Evolutionary conservation across 2,329 filamentous ascomycete genomes (phyloP), one percentile per base, ranked within the genome.

Genomic region (Fusarium sacchari): DNA sequence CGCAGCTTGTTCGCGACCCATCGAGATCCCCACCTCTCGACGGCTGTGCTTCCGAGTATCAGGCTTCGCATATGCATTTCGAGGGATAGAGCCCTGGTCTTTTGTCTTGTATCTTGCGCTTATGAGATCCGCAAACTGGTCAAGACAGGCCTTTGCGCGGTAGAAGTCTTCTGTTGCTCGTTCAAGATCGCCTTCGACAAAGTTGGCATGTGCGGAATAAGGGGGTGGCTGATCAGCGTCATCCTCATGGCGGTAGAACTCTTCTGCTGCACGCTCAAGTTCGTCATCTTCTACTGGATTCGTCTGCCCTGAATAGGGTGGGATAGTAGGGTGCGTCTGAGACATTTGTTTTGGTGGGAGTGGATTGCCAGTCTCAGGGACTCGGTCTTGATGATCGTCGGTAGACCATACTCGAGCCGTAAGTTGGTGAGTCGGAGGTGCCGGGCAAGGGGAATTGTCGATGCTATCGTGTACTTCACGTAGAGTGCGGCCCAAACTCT

Each of bases 401-500:
- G 6, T 7, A 24, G n/a, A 11, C n/a, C 24, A 43, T 18, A 11
- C 17, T 11, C n/a, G 40, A 43, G 40, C 5, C 12, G n/a, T 8
- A 7, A 17, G 5, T 15, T 18, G 40, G 18, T 24, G 40, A 14
- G 22, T 15, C 0, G 40, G 40, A 43, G n/a, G 15, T 43, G 17
- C n/a, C 7, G 15, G 1, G 40, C 1, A 12, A 24, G n/a, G n/a
- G 24, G 40, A 6, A 15, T 18, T 43, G 6, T 18, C 4, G 3
- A 8, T 17, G 11, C 10, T 11, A 43, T 18, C 4, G 4, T 11
- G n/a, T 24, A 43, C 0, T 24, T 6, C n/a, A 18, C 15, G n/a
- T 6, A 8, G 40, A 13, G 15, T 7, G 4, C 4, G 6, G n/a
- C n/a, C 15, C 7, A 11, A 15, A 24, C 40, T 24, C 10, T 24